Percentiles rank a stretch among this genome's conserved stretches.
Conservation (phyloP, 1,284 basidiomycete species). For the Microbotryomycetes sp. region DNA sequence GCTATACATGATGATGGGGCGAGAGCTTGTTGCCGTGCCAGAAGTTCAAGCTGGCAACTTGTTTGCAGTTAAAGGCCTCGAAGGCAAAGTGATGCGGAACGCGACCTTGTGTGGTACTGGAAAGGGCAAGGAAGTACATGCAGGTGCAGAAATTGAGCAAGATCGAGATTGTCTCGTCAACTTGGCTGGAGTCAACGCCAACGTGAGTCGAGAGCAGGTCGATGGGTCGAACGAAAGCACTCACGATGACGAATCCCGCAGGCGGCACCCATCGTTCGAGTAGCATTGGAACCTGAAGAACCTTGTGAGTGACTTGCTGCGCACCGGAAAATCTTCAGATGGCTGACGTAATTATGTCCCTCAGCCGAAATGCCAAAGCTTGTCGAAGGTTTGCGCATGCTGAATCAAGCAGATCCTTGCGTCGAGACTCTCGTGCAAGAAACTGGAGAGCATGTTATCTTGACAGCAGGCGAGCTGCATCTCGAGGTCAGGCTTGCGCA, state of each 20-base stretch:
- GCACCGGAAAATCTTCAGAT: neutral
- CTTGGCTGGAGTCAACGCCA: conserved; percentile 66
- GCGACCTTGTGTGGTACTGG: conserved; percentile 70
- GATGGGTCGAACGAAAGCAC: too few species aligned
- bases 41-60: conserved; percentile 90
- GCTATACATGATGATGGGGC: conserved; percentile 97
- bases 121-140: conserved; percentile 41
- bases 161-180: conserved; percentile 61
- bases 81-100: conserved; percentile 82
- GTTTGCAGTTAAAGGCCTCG: conserved; percentile 85
- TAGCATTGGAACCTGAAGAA: conserved; percentile 81
- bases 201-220: conserved; percentile 49
- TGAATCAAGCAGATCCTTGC: conserved; percentile 94
- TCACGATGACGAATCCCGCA: too few species aligned
- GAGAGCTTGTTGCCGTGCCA: conserved; percentile 77
- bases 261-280: conserved; percentile 86
- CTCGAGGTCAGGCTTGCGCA: conserved; percentile 66
- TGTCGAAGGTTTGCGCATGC: conserved; percentile 75
- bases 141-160: conserved; percentile 45
- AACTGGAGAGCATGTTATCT: conserved; percentile 94
- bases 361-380: conserved; percentile 86
- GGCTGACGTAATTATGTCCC: neutral
- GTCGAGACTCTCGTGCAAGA: conserved; percentile 95
- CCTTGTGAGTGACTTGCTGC: conserved; percentile 49
- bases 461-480: conserved; percentile 94